Evolutionary conservation across 2,329 filamentous ascomycete genomes (phyloP).

Genomic region (Exophiala phaeomuriformis): DNA sequence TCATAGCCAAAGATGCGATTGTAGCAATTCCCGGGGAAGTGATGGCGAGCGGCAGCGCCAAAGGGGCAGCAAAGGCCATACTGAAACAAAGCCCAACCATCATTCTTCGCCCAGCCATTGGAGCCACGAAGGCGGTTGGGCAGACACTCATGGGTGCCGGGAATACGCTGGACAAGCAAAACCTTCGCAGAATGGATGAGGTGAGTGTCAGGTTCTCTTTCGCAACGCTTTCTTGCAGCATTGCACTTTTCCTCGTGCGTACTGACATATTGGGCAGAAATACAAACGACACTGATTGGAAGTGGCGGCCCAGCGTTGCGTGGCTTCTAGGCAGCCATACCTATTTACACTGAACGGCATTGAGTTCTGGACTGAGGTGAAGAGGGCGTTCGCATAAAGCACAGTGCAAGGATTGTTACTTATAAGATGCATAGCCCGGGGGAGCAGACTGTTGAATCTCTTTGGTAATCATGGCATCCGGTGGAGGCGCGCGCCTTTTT

Average conservation of each 20-base stretch:
- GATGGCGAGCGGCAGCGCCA: conserved; percentile 75
- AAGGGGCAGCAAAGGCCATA: conserved; percentile 71
- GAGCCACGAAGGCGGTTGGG: conserved; percentile 78
- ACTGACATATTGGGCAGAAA: conserved; percentile 18
- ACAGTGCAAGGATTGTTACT: too few relatives aligned
- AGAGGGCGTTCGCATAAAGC: too few relatives aligned
- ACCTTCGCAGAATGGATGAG: conserved; percentile 75
- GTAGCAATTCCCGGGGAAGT: conserved; percentile 90
- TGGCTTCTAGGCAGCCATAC: too few relatives aligned
- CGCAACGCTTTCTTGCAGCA: background rate
- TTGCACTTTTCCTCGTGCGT: background rate
- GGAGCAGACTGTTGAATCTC: too few relatives aligned
- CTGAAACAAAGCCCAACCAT: conserved; percentile 82
- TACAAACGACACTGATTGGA: conserved; percentile 21
- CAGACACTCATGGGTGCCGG: conserved; percentile 87
- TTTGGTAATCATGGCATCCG: too few relatives aligned
- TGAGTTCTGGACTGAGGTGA: too few relatives aligned
- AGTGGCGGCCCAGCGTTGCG: too few relatives aligned
- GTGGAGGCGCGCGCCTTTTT: too few relatives aligned
- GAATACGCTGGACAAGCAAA: conserved; percentile 79
- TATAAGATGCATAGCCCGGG: too few relatives aligned
- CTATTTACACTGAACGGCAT: too few relatives aligned
- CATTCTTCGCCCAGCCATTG: conserved; percentile 82
- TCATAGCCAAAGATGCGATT: conserved; percentile 79
- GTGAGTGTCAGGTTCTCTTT: conserved; percentile 51